phyloP scores from a whole-genome alignment of 2,329 filamentous ascomycete genomes.

The Fusarium beomiforme region DNA sequence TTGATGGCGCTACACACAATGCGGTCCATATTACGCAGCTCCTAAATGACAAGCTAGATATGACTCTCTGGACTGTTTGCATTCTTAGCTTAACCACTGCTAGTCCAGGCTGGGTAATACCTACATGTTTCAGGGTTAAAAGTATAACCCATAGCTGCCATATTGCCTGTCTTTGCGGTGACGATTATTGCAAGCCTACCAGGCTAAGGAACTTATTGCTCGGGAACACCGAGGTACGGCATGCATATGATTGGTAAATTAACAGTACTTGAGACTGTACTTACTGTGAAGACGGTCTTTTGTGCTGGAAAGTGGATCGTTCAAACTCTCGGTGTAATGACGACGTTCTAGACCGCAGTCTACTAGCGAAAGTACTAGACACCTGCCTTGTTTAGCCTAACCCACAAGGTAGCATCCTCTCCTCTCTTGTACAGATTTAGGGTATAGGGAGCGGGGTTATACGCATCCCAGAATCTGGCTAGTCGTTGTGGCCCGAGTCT shows the following conservation, averaged over 20 bases:
- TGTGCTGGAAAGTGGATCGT: not conserved
- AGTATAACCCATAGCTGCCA: not conserved
- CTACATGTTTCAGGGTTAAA: not conserved
- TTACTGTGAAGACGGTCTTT: not conserved
- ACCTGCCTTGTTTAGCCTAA: too few species aligned
- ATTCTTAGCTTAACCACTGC: not conserved
- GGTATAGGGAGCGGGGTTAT: not conserved
- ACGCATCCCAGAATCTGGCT: not conserved
- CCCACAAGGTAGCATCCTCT: not conserved
- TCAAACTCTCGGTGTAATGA: not conserved
- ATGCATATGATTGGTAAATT: not conserved
- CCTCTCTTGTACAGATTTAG: not conserved
- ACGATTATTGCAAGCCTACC: not conserved
- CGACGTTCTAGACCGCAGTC: not conserved
- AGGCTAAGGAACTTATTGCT: not conserved
- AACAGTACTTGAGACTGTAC: not conserved
- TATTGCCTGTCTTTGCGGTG: not conserved
- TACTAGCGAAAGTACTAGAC: not conserved
- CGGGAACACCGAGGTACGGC: not conserved
- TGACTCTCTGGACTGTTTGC: too few species aligned
- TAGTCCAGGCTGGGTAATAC: not conserved
- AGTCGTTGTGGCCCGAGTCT: not conserved
- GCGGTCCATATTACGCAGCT: not conserved
- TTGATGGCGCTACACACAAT: not conserved
- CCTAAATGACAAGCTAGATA: not conserved